A percentile compares a stretch with the other conserved stretches of the same genome.
Conservation (phyloP, 192 early-diverging fungal species). For the Coemansia brasiliensis region DNA sequence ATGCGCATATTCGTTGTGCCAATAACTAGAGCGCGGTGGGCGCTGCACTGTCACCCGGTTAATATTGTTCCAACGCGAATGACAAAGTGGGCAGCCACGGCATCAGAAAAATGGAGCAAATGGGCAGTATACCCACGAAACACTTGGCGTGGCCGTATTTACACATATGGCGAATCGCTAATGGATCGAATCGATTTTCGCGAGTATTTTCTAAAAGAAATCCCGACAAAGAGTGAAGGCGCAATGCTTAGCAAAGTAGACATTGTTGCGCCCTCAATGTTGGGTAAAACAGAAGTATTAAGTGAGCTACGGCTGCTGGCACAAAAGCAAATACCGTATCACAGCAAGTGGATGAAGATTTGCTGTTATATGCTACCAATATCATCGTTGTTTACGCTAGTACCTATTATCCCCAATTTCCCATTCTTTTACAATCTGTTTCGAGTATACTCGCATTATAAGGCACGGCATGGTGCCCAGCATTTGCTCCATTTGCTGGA, state of each 20-base stretch:
- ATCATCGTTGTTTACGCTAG: slow-evolving; percentile 66
- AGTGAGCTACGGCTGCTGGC: slow-evolving; percentile 53
- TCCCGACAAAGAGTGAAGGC: slow-evolving; percentile 59
- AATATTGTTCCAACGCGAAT: slow-evolving; percentile 37
- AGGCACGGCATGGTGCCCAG: slow-evolving; percentile 65
- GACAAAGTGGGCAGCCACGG: slow-evolving; percentile 38
- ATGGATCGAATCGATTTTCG: slow-evolving; percentile 72
- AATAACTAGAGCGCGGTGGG: slow-evolving; percentile 44
- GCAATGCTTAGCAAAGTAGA: slow-evolving; percentile 29
- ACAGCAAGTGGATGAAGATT: slow-evolving; percentile 68
- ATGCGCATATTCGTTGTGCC: slow-evolving; percentile 53
- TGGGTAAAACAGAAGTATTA: slow-evolving; percentile 49
- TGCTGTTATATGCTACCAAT: slow-evolving; percentile 69
- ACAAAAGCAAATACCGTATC: slow-evolving; percentile 61
- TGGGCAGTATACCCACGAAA: slow-evolving; percentile 38
- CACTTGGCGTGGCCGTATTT: slow-evolving; percentile 63
- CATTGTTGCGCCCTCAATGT: slow-evolving; percentile 50
- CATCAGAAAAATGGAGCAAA: slow-evolving; percentile 50
- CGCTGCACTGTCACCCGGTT: slow-evolving; percentile 49
- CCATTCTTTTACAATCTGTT: slow-evolving; percentile 78
- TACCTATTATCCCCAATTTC: slow-evolving; percentile 76
- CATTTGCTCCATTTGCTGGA: slow-evolving; percentile 42
- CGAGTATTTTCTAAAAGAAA: slow-evolving; percentile 74
- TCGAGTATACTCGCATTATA: slow-evolving; percentile 78
- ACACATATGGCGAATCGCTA: slow-evolving; percentile 60